Percentiles rank a stretch among this genome's conserved stretches.
These are phyloP conservation scores for Tylopilus plumbeoviolaceoides DNA, from an alignment of 768 basidiomycete species.

Conservation along the genomic window DNA sequence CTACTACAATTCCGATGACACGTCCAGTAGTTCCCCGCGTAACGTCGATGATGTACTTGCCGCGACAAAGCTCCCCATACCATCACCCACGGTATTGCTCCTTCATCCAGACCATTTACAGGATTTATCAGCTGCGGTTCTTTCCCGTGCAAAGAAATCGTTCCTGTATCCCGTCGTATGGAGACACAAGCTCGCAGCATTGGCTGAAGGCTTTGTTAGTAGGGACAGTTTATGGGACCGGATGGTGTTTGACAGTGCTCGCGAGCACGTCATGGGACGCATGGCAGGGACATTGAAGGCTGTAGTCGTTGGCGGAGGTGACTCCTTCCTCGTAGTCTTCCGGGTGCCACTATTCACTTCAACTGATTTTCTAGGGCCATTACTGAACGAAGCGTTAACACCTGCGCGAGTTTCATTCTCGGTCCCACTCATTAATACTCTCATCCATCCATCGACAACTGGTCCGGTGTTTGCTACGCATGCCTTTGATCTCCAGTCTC, in stretches of 20 bases:
- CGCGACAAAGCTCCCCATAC: constrained; percentile 49
- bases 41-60: constrained; percentile 49
- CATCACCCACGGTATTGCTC: constrained; percentile 79
- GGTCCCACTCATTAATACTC: constrained; percentile 66
- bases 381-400: constrained; percentile 49
- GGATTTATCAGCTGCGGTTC: constrained; percentile 49
- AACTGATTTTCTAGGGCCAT: constrained; percentile 36
- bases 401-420: constrained; percentile 73
- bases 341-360: not conserved
- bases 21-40: constrained; percentile 8
- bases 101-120: constrained; percentile 59
- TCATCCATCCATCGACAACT: constrained; percentile 57
- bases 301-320: constrained; percentile 73
- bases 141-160: constrained; percentile 50
- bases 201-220: constrained; percentile 70
- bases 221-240: constrained; percentile 86
- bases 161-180: constrained; percentile 61
- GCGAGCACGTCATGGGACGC: constrained; percentile 56
- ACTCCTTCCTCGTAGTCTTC: constrained; percentile 16
- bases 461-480: constrained; percentile 83
- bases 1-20: constrained; percentile 33
- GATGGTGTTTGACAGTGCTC: constrained; percentile 65
- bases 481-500: constrained; percentile 79
- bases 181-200: constrained; percentile 70
- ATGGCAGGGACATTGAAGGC: constrained; percentile 59